A percentile compares a stretch with the other conserved stretches of the same genome.
These are phyloP conservation scores for Debaryomyces subglobosus DNA, from an alignment of 1,139 yeast genomes.

Conservation along the genomic window DNA sequence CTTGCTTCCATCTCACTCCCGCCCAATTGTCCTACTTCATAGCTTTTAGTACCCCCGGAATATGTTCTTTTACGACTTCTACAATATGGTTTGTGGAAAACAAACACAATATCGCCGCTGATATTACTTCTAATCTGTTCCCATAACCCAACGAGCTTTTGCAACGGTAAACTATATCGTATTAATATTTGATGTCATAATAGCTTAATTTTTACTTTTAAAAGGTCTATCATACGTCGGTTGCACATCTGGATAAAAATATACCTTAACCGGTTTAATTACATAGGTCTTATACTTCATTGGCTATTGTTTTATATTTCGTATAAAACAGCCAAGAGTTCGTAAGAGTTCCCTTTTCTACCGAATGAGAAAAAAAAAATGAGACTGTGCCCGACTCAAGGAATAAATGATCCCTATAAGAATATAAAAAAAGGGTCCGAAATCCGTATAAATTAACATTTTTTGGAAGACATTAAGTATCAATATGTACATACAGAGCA, in stretches of 20 bases:
- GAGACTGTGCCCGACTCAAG: slow-evolving; percentile 6
- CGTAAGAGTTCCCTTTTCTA: neutral
- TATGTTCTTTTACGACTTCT: neutral
- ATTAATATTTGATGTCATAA: slow-evolving; percentile 6
- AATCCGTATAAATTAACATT: neutral
- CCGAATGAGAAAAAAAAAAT: neutral
- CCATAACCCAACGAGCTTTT: slow-evolving; percentile 12
- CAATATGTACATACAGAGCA: neutral
- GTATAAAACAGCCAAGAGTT: neutral
- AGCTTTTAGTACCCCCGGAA: neutral
- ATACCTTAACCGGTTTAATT: slow-evolving; percentile 1
- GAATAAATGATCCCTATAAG: slow-evolving; percentile 4
- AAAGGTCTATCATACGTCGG: slow-evolving; percentile 5
- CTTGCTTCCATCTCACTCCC: slow-evolving; percentile 11
- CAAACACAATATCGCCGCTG: slow-evolving; percentile 6
- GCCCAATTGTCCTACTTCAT: slow-evolving; percentile 11
- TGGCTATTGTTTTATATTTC: neutral
- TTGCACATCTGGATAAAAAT: slow-evolving; percentile 9
- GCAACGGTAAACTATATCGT: slow-evolving; percentile 9
- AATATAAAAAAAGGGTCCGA: neutral
- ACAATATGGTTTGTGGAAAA: neutral
- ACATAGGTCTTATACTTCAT: slow-evolving; percentile 4
- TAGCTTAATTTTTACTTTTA: neutral
- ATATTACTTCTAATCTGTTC: slow-evolving; percentile 6
- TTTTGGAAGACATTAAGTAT: neutral